A percentile compares a stretch with the other conserved stretches of the same genome.
phyloP scores from a whole-genome alignment of 2,329 filamentous ascomycete species.

The Penicillium palitans region DNA sequence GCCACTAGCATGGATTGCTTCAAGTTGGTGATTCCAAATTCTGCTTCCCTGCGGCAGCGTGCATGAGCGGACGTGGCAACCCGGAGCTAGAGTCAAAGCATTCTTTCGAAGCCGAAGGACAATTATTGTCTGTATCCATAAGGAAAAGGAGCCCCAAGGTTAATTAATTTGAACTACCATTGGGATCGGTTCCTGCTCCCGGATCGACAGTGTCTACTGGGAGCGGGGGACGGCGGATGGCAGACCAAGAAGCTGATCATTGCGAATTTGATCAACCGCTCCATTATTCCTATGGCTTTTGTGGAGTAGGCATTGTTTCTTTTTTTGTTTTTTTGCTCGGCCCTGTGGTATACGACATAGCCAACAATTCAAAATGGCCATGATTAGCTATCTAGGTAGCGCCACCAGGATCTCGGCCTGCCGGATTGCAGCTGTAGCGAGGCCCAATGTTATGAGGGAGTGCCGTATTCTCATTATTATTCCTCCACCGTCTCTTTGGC shows the following conservation, averaged over 20 bases:
- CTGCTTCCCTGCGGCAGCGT: constrained; percentile 3
- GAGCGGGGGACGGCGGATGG: constrained; percentile 5
- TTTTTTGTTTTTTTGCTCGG: neutral
- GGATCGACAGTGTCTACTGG: constrained; percentile 21
- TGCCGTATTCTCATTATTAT: neutral
- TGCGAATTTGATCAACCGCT: neutral
- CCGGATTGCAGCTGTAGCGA: constrained; percentile 4
- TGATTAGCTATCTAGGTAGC: neutral
- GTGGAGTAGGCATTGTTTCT: neutral
- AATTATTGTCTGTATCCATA: neutral
- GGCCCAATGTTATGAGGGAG: constrained; percentile 1
- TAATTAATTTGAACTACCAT: constrained; percentile 11
- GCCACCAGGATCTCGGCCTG: constrained; percentile 1
- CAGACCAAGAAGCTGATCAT: constrained; percentile 1
- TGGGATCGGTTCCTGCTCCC: constrained; percentile 20
- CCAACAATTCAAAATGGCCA: neutral
- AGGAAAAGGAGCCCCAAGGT: neutral
- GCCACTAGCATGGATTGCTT: neutral
- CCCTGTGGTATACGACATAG: neutral
- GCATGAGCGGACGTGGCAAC: constrained; percentile 4
- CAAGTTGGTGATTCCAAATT: constrained; percentile 1
- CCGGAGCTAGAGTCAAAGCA: constrained; percentile 6
- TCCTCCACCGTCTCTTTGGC: constrained; percentile 2
- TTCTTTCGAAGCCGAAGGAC: neutral
- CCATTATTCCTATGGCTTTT: neutral